Conservation (phyloP, 2,329 filamentous ascomycete genomes). For the Scytalidium lignicola region DNA sequence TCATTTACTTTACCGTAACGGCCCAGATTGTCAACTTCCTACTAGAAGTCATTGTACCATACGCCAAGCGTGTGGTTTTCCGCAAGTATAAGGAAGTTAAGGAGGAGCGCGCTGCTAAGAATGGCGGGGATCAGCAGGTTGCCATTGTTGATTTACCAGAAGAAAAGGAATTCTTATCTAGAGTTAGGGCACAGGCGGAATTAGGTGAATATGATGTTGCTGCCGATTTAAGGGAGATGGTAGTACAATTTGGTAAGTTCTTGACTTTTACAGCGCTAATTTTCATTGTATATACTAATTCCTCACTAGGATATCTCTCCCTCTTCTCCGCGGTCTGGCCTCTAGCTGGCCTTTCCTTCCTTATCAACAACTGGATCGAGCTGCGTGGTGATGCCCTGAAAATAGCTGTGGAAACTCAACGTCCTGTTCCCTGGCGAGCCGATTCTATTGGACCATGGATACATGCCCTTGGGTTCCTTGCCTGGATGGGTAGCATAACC, state of each 20-base stretch:
- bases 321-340: conserved; percentile 95
- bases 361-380: conserved; percentile 95
- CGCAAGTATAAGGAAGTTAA: conserved; percentile 75
- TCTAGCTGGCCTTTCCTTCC: conserved; percentile 80
- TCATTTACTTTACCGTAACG: conserved; percentile 94
- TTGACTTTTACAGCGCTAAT: background rate
- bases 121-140: conserved; percentile 32
- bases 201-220: conserved; percentile 86
- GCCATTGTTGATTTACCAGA: conserved; percentile 63
- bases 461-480: conserved; percentile 78
- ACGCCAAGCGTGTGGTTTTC: conserved; percentile 72
- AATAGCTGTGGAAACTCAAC: conserved; percentile 82
- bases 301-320: conserved; percentile 67
- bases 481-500: conserved; percentile 87
- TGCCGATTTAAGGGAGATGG: conserved; percentile 88
- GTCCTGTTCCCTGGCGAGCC: conserved; percentile 82
- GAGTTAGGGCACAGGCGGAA: conserved; percentile 78
- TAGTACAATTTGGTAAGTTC: conserved; percentile 64
- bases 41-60: conserved; percentile 80
- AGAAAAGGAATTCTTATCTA: conserved; percentile 72
- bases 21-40: conserved; percentile 85
- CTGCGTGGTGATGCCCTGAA: conserved; percentile 91
- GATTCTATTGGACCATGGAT: conserved; percentile 96
- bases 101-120: conserved; percentile 52
- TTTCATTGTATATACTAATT: conserved; percentile 15